These are phyloP conservation scores for Ricinus communis DNA, from an alignment of 345 rosid species.

Conservation along the genomic window DNA sequence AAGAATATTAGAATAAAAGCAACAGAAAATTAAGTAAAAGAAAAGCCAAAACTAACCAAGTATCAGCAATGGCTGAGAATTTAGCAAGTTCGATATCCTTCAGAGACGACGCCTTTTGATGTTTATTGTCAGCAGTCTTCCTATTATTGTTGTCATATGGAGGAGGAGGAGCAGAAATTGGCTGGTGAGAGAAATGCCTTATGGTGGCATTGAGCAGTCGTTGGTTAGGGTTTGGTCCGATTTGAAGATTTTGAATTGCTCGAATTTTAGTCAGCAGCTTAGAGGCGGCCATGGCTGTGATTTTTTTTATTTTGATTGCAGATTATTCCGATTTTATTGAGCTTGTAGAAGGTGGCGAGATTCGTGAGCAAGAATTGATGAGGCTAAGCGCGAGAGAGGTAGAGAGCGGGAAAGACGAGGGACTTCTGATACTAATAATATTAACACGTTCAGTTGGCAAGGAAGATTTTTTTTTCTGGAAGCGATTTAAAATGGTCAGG, in stretches of 20 bases:
- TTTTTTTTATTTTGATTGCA: no score
- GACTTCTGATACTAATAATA: no score
- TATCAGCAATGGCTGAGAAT: constrained; percentile 79
- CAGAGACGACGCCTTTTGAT: constrained; percentile 41
- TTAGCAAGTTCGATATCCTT: constrained; percentile 73
- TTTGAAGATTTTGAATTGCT: neutral
- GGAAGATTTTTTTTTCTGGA: no score
- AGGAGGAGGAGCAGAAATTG: constrained; percentile 1
- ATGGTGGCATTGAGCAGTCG: neutral
- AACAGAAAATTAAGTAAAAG: neutral
- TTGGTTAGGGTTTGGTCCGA: neutral
- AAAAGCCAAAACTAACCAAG: constrained; percentile 47
- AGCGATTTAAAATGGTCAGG: no score
- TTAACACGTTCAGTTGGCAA: no score
- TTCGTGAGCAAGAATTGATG: no score
- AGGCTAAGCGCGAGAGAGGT: no score
- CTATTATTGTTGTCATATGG: neutral
- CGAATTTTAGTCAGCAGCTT: constrained; percentile 10
- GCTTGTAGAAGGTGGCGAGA: no score
- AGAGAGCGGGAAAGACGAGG: no score
- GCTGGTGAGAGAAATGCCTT: neutral
- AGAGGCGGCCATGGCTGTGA: constrained; percentile 1
- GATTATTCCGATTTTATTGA: no score
- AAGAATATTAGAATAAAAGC: no score
- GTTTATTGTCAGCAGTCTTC: neutral